Conservation (phyloP, 2,329 filamentous ascomycete genomes). For the Ophiostoma montium region DNA sequence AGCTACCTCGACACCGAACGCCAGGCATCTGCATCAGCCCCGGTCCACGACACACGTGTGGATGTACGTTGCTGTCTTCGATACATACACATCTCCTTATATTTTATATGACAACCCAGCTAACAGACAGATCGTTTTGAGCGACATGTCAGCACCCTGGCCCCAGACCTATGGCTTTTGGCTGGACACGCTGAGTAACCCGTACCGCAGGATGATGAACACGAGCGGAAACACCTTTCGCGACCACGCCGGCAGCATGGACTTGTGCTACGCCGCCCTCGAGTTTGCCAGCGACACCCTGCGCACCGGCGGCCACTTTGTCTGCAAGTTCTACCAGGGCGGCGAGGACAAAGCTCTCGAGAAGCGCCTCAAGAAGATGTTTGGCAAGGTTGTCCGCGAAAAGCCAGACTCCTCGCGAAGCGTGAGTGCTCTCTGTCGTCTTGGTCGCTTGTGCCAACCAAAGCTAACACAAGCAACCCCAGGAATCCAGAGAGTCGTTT, state of each 20-base stretch:
- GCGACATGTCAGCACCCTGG: slow-evolving; percentile 99
- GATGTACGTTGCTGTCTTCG: slow-evolving; percentile 32
- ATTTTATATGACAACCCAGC: too few relatives aligned
- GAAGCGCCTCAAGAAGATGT: slow-evolving; percentile 57
- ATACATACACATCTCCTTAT: too few relatives aligned
- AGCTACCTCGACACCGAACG: slow-evolving; percentile 57
- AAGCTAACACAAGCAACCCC: too few relatives aligned
- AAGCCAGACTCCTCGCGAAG: slow-evolving; percentile 85
- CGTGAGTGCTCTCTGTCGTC: slow-evolving; percentile 41
- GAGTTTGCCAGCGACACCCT: slow-evolving; percentile 77
- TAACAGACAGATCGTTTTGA: slow-evolving; percentile 53
- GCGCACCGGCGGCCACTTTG: slow-evolving; percentile 69
- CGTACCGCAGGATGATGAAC: slow-evolving; percentile 98
- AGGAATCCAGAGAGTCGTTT: slow-evolving; percentile 77
- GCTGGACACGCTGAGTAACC: slow-evolving; percentile 86
- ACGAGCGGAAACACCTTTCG: slow-evolving; percentile 76
- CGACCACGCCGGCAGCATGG: slow-evolving; percentile 92
- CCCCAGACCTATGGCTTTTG: slow-evolving; percentile 62
- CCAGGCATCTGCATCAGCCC: slow-evolving; percentile 22
- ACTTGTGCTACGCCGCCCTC: slow-evolving; percentile 77
- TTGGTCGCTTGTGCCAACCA: too few relatives aligned
- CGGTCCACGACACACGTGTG: slow-evolving; percentile 29
- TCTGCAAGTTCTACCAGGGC: slow-evolving; percentile 97
- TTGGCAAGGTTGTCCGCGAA: slow-evolving; percentile 66
- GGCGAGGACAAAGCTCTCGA: slow-evolving; percentile 72